Percentiles rank a stretch among this genome's conserved stretches.
Evolutionary conservation across 805 yeast genomes (phyloP).

Genomic region (Nadsonia fulvescens): DNA sequence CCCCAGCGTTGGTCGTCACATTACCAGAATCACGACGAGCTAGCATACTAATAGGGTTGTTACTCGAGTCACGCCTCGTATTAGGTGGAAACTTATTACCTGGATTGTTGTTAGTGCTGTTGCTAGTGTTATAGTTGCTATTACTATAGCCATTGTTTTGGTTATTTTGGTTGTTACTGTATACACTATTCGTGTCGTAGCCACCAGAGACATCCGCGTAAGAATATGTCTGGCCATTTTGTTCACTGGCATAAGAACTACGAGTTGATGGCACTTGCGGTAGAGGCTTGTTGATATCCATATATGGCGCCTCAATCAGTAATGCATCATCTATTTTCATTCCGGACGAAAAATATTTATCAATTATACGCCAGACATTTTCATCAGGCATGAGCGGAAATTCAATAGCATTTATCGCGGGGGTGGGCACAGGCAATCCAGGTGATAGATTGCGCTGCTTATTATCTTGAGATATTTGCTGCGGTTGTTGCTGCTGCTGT

Average conservation of each 20-base stretch:
- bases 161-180: conserved; percentile 6
- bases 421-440: conserved; percentile 1
- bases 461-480: conserved; percentile 3
- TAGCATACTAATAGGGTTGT: too few species aligned
- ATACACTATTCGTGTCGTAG: neutral
- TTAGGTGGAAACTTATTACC: too few species aligned
- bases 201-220: neutral
- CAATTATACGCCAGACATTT: conserved; percentile 37
- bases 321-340: conserved; percentile 52
- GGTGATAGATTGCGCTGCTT: conserved; percentile 1
- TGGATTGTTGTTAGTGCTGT: too few species aligned
- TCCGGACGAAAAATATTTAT: conserved; percentile 44
- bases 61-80: too few species aligned
- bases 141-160: conserved; percentile 3
- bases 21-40: too few species aligned
- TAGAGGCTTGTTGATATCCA: neutral
- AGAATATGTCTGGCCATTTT: neutral
- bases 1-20: too few species aligned
- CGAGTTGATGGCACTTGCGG: too few species aligned
- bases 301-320: conserved; percentile 30
- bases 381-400: conserved; percentile 38
- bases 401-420: conserved; percentile 5
- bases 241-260: too few species aligned
- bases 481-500: too few species aligned
- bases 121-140: conserved; percentile 3